Percentiles rank a stretch among this genome's conserved stretches.
Evolutionary conservation across 2,329 filamentous ascomycete genomes (phyloP).

Genomic region (Teratosphaeria destructans): DNA sequence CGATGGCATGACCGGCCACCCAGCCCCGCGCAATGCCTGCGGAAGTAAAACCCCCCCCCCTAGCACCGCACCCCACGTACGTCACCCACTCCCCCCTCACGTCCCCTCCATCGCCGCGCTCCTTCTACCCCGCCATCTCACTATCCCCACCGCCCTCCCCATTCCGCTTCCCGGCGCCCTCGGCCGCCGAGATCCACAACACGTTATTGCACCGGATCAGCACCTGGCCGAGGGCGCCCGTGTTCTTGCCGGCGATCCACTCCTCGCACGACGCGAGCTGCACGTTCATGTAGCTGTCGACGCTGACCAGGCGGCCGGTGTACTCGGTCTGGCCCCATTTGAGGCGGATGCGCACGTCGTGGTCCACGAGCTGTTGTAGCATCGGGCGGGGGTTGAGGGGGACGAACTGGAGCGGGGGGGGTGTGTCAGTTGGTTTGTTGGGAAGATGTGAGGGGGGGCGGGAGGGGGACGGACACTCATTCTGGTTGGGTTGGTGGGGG

Average conservation of each 20-base stretch:
- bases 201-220: conserved; percentile 95
- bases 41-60: neutral
- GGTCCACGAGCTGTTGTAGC: conserved; percentile 89
- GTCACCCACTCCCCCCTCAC: neutral
- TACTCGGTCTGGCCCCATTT: conserved; percentile 99
- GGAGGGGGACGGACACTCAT: neutral
- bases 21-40: neutral
- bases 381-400: conserved; percentile 95
- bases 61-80: neutral
- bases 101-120: neutral
- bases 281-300: conserved; percentile 99
- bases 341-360: conserved; percentile 79
- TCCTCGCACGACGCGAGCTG: conserved; percentile 86
- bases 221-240: conserved; percentile 77
- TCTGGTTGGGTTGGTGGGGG: neutral
- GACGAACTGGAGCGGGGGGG: conserved; percentile 47
- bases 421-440: neutral
- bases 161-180: neutral
- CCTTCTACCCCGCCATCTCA: conserved; percentile 27
- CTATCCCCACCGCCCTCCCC: conserved; percentile 23
- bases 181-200: conserved; percentile 64
- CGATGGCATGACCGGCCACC: neutral
- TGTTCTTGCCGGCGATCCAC: conserved; percentile 78
- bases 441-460: neutral
- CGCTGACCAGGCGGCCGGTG: conserved; percentile 81